Conservation (phyloP, 2,329 filamentous ascomycete genomes). For the Cladosporium oxysporum region DNA sequence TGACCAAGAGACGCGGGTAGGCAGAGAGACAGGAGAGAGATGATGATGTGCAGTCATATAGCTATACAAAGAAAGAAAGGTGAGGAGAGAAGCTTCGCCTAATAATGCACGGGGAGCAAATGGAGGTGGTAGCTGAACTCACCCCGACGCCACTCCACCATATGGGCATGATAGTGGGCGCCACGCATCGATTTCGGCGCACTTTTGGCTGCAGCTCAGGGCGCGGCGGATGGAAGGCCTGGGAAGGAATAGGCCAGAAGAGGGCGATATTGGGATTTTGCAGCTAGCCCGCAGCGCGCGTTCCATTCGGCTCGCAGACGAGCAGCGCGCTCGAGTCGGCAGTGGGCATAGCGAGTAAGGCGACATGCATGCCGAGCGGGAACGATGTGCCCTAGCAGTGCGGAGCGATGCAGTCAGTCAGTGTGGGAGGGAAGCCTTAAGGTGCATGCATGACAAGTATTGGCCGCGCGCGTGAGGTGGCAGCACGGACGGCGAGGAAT, state of each 20-base stretch:
- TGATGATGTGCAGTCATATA: constrained; percentile 25
- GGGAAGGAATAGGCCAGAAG: background rate
- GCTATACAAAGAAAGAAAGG: constrained; percentile 16
- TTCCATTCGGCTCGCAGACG: constrained; percentile 8
- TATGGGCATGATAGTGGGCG: constrained; percentile 14
- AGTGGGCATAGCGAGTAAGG: constrained; percentile 8
- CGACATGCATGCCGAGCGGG: constrained; percentile 4
- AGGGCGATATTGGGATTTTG: background rate
- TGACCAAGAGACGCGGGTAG: constrained; percentile 6
- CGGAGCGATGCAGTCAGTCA: constrained; percentile 1
- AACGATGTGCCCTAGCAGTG: constrained; percentile 7
- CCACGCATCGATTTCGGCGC: constrained; percentile 11
- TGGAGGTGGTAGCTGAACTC: constrained; percentile 12
- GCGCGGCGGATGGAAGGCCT: background rate
- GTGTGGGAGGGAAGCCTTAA: background rate
- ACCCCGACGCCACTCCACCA: constrained; percentile 15
- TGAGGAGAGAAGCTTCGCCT: constrained; percentile 17
- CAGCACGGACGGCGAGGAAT: background rate
- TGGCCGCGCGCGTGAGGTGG: constrained; percentile 13
- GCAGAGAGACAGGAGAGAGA: constrained; percentile 17
- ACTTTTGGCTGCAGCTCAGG: constrained; percentile 7
- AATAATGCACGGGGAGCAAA: constrained; percentile 14
- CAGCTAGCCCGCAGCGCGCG: background rate
- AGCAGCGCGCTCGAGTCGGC: constrained; percentile 8
- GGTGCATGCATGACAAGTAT: constrained; percentile 7